Evolutionary conservation across 2,329 filamentous ascomycete genomes (phyloP).

Genomic region (Ophiostoma himal-ulmi): DNA sequence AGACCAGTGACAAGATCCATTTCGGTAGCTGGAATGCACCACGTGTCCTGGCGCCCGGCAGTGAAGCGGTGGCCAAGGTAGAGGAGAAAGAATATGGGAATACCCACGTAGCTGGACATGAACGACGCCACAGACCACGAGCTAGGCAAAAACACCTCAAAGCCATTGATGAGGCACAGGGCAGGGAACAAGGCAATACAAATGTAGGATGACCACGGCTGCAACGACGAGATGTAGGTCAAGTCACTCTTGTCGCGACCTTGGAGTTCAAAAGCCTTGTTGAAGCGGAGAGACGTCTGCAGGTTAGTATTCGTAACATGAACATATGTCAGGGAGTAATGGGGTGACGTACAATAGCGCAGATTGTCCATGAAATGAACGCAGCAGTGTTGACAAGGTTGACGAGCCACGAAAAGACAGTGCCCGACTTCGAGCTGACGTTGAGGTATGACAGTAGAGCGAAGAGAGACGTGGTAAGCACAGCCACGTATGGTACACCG

Average conservation of each 20-base stretch:
- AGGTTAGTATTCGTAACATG: neutral
- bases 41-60: neutral
- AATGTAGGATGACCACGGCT: neutral
- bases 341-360: slow-evolving; percentile 31
- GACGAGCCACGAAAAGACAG: slow-evolving; percentile 39
- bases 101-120: neutral
- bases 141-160: neutral
- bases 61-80: neutral
- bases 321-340: neutral
- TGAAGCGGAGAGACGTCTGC: neutral
- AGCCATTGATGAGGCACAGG: neutral
- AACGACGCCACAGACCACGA: neutral
- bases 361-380: slow-evolving; percentile 39
- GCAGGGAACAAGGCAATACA: neutral
- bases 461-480: slow-evolving; percentile 29
- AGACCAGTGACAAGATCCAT: neutral
- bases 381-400: slow-evolving; percentile 40
- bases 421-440: slow-evolving; percentile 7
- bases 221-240: neutral
- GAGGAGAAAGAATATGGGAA: neutral
- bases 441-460: neutral
- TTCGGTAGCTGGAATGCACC: neutral
- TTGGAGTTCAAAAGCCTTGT: neutral
- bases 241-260: neutral
- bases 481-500: slow-evolving; percentile 37